Conservation (phyloP, 2,329 filamentous ascomycete genomes). For the Pseudogymnoascus sp. region DNA sequence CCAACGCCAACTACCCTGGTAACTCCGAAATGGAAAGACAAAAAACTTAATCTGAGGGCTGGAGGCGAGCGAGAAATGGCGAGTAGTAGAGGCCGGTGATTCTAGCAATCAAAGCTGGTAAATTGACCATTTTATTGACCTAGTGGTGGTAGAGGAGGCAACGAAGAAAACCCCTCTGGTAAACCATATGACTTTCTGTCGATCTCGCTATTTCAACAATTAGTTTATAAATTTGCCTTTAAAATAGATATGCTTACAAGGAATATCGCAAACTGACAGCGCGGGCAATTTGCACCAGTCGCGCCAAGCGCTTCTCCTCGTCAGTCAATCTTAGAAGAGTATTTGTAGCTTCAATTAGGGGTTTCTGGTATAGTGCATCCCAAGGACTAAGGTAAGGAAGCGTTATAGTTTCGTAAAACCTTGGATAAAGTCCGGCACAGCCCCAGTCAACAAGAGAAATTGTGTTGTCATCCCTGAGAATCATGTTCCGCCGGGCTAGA, state of each 20-base stretch:
- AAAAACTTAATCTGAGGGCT: background rate
- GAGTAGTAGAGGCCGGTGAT: background rate
- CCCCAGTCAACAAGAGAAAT: slow-evolving; percentile 25
- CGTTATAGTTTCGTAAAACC: slow-evolving; percentile 21
- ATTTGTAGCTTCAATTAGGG: slow-evolving; percentile 14
- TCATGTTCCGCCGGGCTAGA: slow-evolving; percentile 23
- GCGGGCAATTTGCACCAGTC: slow-evolving; percentile 17
- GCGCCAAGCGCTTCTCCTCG: slow-evolving; percentile 19
- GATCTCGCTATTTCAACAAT: background rate
- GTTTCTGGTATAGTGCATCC: slow-evolving; percentile 17
- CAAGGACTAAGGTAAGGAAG: slow-evolving; percentile 18
- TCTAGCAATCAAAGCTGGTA: background rate
- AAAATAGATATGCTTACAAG: background rate
- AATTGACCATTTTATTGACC: background rate
- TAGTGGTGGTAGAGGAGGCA: background rate
- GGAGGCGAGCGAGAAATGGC: background rate
- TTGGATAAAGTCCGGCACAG: slow-evolving; percentile 21
- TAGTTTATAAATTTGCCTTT: background rate
- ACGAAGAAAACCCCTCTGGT: background rate
- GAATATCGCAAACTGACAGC: slow-evolving; percentile 15
- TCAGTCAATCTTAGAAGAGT: slow-evolving; percentile 18
- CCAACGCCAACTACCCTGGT: background rate
- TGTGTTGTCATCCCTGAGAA: slow-evolving; percentile 20
- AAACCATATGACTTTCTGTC: background rate
- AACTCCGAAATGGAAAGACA: background rate